Conservation (phyloP, 495 filamentous ascomycete genomes). For the Lasiosphaeria hispida region DNA sequence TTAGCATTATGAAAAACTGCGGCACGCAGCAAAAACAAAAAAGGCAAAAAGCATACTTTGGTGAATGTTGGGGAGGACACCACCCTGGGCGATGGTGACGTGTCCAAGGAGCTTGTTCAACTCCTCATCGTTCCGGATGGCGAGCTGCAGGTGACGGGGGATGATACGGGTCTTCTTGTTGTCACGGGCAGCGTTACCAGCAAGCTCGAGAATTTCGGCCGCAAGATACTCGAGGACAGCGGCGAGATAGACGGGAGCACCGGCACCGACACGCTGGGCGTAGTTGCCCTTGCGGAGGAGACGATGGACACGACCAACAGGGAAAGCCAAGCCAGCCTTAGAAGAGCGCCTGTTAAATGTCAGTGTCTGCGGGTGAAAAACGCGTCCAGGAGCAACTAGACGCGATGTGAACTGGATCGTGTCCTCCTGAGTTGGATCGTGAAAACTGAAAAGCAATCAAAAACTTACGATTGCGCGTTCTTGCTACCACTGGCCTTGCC, state of each 20-base stretch:
- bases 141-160: slow-evolving; percentile 96
- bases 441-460: neutral
- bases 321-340: slow-evolving; percentile 99
- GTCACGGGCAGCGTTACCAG: slow-evolving; percentile 97
- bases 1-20: slow-evolving; percentile 46
- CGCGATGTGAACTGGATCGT: neutral
- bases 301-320: slow-evolving; percentile 99
- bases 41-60: slow-evolving; percentile 70
- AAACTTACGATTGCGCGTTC: slow-evolving; percentile 91
- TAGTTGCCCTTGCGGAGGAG: slow-evolving; percentile 99
- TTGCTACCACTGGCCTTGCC: slow-evolving; percentile 97
- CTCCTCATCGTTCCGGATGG: slow-evolving; percentile 99
- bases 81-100: slow-evolving; percentile 98
- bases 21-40: too few species aligned
- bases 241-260: slow-evolving; percentile 96
- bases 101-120: slow-evolving; percentile 99
- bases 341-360: slow-evolving; percentile 75
- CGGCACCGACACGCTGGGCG: slow-evolving; percentile 98
- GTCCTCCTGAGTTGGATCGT: too few species aligned
- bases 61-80: slow-evolving; percentile 98
- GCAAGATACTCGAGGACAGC: slow-evolving; percentile 98
- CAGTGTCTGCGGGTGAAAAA: slow-evolving; percentile 16
- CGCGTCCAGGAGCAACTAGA: slow-evolving; percentile 22
- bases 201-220: slow-evolving; percentile 97
- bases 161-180: slow-evolving; percentile 99